Evolutionary conservation across 768 basidiomycete genomes (phyloP), one percentile per base, ranked within the genome.

Genomic region (Xanthoconium stramineum): DNA sequence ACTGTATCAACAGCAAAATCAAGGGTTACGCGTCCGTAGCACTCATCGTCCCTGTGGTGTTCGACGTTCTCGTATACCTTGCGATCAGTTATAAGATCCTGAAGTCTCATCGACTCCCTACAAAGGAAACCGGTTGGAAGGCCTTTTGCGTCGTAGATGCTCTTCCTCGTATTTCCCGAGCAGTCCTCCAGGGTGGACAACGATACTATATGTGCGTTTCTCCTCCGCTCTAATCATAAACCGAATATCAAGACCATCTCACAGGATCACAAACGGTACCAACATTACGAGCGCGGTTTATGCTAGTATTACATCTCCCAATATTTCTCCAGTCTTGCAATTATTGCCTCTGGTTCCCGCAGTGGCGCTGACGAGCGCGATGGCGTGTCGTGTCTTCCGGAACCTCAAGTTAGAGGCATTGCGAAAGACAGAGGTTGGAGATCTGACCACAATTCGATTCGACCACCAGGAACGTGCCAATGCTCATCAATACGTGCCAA

Each of bases 101-200:
- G 19, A 47, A 39, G 50, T 61, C 55, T n/a, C 60, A 65, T 52
- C 48, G 33, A 6, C 15, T 46, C 3, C 57, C 61, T 12, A 39
- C 40, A 10, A 60, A 52, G n/a, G 33, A 57, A 2, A 54, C 33
- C 37, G 42, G 32, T 30, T 56, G 70, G 50, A 64, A 50, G 53
- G 28, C 57, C 3, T 67, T 69, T 52, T 58, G 68, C 17, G 49
- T 44, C 15, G 65, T 61, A 6, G 43, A 65, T 5, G 48, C 68
- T 12, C 65, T 77, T 20, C 74, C 74, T 36, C 58, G 39, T 36
- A 53, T 77, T 47, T 72, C 74, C 5, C 62, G 55, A 43, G 69
- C 69, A 12, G 20, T 78, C 7, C 52, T 78, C 13, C 62, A 67
- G n/a, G 72, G 72, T 29, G 75, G 76, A 15, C 74, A 77, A 51